Base-by-base conservation (phyloP, 1,284 basidiomycete species). In the Apiotrichum gamsii region DNA sequence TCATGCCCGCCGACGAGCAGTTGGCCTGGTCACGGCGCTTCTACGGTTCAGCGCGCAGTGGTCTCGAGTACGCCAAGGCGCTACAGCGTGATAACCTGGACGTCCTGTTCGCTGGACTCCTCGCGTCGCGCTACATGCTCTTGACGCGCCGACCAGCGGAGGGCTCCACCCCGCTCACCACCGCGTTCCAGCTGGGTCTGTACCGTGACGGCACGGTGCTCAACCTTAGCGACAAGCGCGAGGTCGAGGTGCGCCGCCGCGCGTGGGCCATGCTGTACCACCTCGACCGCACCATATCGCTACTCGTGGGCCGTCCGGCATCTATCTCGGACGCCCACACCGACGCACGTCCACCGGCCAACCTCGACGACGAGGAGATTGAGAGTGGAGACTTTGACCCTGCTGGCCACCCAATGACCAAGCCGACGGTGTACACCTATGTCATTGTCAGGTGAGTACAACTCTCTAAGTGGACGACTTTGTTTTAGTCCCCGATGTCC, bases 71-170 rank as follows among this genome's bases (percentile, higher is more conserved):
- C 43, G 69, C 70, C 23, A 72, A 72, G 51, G 73, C 73, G 4
- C 50, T 74, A 21, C 73, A 74, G 49, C 44, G 71, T 19, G 73
- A 74, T 49, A 74, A 73, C 45, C 61, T 74, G 10, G 72, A 74
- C 45, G 68, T 74, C 3, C 57, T 74, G 14, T 70, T 72, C 45
- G 72, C 70, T 11, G 71, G 73, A 8, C 57, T 74, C 5, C 60
- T 74, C 16, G 72, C 72, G 4, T 73, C 72, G 1, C 61, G 73
- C 29, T 74, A 73, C 56, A 72, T 74, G 72, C 64, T 74, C 3
- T 61, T 74, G 19, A 70, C 70, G 4, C 65, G 72, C 20, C 66
- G 72, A n/a, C 70, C 72, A 6, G 72, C 72, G 0, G 72, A 73
- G 49, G 73, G 72, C 8, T 73, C 69, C 4, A 72, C 72, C 1